Evolutionary conservation across 2,329 filamentous ascomycete genomes (phyloP).

Genomic region (Graphilbum ipis-grandicollis): DNA sequence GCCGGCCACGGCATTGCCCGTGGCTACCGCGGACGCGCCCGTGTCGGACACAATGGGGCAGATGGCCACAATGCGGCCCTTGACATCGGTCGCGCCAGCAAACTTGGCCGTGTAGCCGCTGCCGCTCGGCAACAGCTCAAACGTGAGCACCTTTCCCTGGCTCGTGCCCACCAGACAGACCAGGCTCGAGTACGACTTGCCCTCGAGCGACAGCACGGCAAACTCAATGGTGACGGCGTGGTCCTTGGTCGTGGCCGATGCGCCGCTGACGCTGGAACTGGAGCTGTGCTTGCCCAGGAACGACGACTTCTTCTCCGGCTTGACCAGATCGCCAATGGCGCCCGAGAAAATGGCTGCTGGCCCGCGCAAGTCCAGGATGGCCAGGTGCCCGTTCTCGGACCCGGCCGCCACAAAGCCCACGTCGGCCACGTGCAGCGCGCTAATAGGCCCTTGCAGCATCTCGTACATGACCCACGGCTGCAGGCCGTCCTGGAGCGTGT

Average conservation of each 20-base stretch:
- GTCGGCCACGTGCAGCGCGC: conserved; percentile 68
- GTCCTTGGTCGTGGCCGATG: conserved; percentile 45
- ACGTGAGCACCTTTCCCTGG: conserved; percentile 66
- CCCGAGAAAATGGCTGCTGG: conserved; percentile 68
- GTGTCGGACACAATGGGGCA: conserved; percentile 64
- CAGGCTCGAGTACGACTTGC: conserved; percentile 91
- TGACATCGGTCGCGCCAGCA: conserved; percentile 48
- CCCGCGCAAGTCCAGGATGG: conserved; percentile 73
- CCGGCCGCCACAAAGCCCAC: conserved; percentile 82
- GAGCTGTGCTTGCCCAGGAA: conserved; percentile 41
- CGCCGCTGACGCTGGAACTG: conserved; percentile 13
- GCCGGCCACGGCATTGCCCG: conserved; percentile 55
- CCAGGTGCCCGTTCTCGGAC: conserved; percentile 66
- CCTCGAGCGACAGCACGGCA: conserved; percentile 80
- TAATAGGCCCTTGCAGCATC: conserved; percentile 68
- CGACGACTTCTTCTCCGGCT: conserved; percentile 58
- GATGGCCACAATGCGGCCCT: conserved; percentile 58
- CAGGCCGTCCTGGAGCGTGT: conserved; percentile 45
- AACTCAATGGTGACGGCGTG: conserved; percentile 77
- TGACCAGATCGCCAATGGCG: conserved; percentile 55
- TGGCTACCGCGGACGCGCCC: conserved; percentile 60
- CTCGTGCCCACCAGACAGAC: conserved; percentile 83
- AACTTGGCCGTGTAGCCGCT: conserved; percentile 56
- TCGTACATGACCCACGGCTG: conserved; percentile 67
- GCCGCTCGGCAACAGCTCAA: conserved; percentile 70